Evolutionary conservation across 148 eudicot species (phyloP), one percentile per base, ranked within the genome.

Genomic region (Nyssa sinensis): DNA sequence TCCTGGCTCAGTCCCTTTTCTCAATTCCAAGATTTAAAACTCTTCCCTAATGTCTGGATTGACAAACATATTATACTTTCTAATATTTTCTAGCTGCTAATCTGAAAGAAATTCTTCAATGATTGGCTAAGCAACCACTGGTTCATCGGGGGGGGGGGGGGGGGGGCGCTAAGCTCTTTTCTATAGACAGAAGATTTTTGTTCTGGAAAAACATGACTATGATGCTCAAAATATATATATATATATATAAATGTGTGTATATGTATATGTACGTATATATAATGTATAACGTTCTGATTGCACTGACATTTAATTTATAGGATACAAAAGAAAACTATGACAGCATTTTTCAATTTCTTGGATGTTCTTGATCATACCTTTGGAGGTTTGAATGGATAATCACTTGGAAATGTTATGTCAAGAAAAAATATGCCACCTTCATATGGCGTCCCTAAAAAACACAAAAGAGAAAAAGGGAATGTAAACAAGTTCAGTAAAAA

Each of bases 301-400:
- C 17, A 9, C 61, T 19, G 25, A 25, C 6, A 47, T 8, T 39
- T 17, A 58, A 8, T 27, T 35, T 72, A 28, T 12, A 34, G 61
- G 67, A 72, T 3, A 10, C 28, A 61, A 28, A 39, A 37, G 16
- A 24, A n/a, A 66, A 35, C 27, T 4, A 32, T 4, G 25, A 10
- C 5, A 10, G 31, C 32, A 61, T 41, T 39, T 74, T 34, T 62
- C 61, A 44, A 37, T 44, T 25, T 1, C 28, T 25, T 14, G 16
- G 57, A 72, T 57, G 21, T 28, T 39, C n/a, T 14, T 3, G 47
- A 66, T 55, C 77, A 53, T 80, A 93, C 98, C 88, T 87, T 79
- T 4, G 98, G 98, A 74, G 98, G 94, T 73, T 89, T 89, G 70
- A 93, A 95, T 8, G 98, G 99, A 84, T 95, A 95, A 72, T 95